phyloP scores from a whole-genome alignment of 768 basidiomycete species.

The Boletus subcaerulescens region DNA sequence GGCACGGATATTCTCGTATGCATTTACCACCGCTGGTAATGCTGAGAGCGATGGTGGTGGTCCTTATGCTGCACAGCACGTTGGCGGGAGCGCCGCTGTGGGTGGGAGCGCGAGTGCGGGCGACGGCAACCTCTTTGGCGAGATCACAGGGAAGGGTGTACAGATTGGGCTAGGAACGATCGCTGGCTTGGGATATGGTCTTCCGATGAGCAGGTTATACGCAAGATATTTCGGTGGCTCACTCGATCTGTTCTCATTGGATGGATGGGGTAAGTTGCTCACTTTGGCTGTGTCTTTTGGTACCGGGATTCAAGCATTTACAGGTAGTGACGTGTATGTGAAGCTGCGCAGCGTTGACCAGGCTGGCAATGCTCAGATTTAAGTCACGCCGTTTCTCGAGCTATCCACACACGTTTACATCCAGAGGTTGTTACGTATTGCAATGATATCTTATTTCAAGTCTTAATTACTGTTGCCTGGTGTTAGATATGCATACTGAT shows the following conservation, averaged over 20 bases:
- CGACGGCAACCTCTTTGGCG: conserved; percentile 62
- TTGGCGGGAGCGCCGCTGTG: conserved; percentile 69
- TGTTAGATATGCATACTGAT: not conserved
- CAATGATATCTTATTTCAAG: not conserved
- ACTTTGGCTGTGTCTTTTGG: not conserved
- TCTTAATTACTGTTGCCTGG: not conserved
- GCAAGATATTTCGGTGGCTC: conserved; percentile 86
- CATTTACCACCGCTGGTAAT: conserved; percentile 81
- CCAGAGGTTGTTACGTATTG: not conserved
- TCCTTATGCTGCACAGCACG: conserved; percentile 74
- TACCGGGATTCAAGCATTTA: not conserved
- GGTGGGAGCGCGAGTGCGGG: conserved; percentile 40
- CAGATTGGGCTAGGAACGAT: conserved; percentile 86
- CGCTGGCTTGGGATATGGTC: conserved; percentile 84
- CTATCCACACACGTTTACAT: not conserved
- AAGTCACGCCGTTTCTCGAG: not conserved
- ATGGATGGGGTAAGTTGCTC: conserved; percentile 70
- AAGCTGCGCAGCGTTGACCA: conserved; percentile 53
- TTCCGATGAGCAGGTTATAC: conserved; percentile 77
- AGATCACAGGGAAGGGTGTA: conserved; percentile 73
- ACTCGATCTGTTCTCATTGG: conserved; percentile 74
- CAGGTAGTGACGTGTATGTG: conserved; percentile 53
- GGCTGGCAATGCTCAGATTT: conserved; percentile 51
- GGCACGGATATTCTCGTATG: conserved; percentile 83
- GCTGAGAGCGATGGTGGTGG: conserved; percentile 51